A percentile compares a stretch with the other conserved stretches of the same genome.
Conservation (phyloP, 2,329 filamentous ascomycete species). For the Davidsoniella virescens region DNA sequence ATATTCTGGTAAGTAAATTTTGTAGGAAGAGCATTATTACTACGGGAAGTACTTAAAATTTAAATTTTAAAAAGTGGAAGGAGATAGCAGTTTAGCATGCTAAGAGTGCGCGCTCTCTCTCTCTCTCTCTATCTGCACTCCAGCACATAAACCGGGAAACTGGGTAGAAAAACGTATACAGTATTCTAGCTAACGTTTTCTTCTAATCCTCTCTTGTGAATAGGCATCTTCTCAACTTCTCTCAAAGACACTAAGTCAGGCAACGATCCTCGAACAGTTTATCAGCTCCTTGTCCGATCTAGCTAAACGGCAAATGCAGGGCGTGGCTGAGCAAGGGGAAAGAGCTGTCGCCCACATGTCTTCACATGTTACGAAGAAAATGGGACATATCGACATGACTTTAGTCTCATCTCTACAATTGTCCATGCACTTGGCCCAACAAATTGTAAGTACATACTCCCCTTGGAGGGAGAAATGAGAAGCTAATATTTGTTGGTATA, state of each 20-base stretch:
- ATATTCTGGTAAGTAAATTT: neutral
- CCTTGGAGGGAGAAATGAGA: neutral
- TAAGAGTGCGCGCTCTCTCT: too few relatives aligned
- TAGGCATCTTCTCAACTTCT: conserved; percentile 6
- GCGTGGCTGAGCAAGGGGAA: conserved; percentile 1
- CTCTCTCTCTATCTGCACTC: too few relatives aligned
- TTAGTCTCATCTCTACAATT: conserved; percentile 2
- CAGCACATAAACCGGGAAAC: too few relatives aligned
- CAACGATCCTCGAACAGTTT: conserved; percentile 5
- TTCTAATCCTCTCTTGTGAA: too few relatives aligned
- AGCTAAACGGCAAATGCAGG: neutral
- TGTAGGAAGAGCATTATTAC: too few relatives aligned
- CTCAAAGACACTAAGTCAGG: neutral
- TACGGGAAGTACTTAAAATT: too few relatives aligned
- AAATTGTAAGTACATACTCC: neutral
- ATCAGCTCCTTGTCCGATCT: conserved; percentile 5
- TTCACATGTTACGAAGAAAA: neutral
- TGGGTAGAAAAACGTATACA: too few relatives aligned
- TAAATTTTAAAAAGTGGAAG: too few relatives aligned
- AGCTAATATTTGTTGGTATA: neutral
- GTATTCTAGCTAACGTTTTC: too few relatives aligned
- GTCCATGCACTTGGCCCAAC: conserved; percentile 5
- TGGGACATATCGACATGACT: neutral
- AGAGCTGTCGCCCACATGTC: conserved; percentile 2
- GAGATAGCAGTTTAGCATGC: too few relatives aligned